Evolutionary conservation across 805 yeast species (phyloP).

Genomic region (Metschnikowia matae): DNA sequence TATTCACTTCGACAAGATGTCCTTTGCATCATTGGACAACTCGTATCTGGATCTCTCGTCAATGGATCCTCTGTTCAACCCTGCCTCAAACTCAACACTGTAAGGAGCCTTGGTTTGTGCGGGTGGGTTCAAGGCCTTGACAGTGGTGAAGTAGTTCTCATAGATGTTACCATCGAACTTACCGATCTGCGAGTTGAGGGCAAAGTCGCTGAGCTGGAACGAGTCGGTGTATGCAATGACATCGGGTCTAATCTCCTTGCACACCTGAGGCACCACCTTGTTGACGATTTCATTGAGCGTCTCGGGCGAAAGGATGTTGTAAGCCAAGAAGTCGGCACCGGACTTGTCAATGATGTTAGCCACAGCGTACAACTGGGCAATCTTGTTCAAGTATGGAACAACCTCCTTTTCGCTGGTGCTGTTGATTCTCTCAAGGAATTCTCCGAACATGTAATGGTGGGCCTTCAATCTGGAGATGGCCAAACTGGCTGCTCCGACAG

Average conservation of each 20-base stretch:
- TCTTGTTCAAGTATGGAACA: slow-evolving; percentile 13
- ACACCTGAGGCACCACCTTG: slow-evolving; percentile 15
- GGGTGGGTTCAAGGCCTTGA: slow-evolving; percentile 18
- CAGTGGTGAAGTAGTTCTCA: slow-evolving; percentile 19
- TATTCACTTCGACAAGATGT: slow-evolving; percentile 14
- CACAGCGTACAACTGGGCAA: slow-evolving; percentile 19
- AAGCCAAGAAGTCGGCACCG: slow-evolving; percentile 17
- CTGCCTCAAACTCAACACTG: slow-evolving; percentile 18
- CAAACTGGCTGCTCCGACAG: slow-evolving; percentile 19
- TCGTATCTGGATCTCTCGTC: slow-evolving; percentile 16
- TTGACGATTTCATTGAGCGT: slow-evolving; percentile 16
- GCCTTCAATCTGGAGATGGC: slow-evolving; percentile 20
- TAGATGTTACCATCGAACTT: slow-evolving; percentile 19
- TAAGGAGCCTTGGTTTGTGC: slow-evolving; percentile 18
- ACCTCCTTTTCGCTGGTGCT: slow-evolving; percentile 12
- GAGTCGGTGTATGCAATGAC: slow-evolving; percentile 19
- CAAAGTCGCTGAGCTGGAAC: slow-evolving; percentile 18
- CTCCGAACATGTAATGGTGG: slow-evolving; percentile 18
- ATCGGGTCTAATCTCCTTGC: slow-evolving; percentile 17
- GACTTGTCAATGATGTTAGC: slow-evolving; percentile 19
- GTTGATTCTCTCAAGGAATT: slow-evolving; percentile 11
- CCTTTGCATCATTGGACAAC: slow-evolving; percentile 12
- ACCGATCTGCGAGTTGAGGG: slow-evolving; percentile 18
- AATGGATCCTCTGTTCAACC: slow-evolving; percentile 14
- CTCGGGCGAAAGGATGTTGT: slow-evolving; percentile 14